phyloP scores from a whole-genome alignment of 192 early-diverging fungal genomes.

The Ambispora gerdemannii region DNA sequence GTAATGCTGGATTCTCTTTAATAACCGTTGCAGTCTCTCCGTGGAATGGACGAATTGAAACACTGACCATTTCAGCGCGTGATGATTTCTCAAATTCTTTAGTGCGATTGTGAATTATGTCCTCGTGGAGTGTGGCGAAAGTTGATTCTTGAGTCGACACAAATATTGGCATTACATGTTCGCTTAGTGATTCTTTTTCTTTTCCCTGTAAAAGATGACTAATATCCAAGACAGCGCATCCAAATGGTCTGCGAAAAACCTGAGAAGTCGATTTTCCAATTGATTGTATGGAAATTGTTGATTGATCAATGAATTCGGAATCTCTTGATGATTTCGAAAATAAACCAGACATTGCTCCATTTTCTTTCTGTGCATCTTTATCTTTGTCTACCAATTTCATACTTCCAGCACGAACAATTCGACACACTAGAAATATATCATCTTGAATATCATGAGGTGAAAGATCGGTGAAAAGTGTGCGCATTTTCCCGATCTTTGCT shows the following conservation, averaged over 20 bases:
- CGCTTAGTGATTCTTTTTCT: conserved; percentile 31
- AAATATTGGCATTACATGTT: conserved; percentile 55
- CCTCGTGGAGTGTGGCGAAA: conserved; percentile 52
- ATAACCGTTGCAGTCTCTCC: conserved; percentile 41
- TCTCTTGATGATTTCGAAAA: conserved; percentile 19
- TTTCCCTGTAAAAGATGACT: conserved; percentile 40
- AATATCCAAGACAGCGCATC: conserved; percentile 57
- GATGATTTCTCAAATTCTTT: conserved; percentile 46
- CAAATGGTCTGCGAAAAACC: conserved; percentile 56
- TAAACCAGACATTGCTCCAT: conserved; percentile 11
- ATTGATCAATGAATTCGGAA: conserved; percentile 31
- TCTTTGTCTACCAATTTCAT: conserved; percentile 60
- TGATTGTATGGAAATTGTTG: not conserved
- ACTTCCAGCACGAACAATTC: conserved; percentile 59
- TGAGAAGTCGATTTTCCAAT: conserved; percentile 11
- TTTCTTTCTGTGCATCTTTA: conserved; percentile 27
- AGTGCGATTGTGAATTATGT: conserved; percentile 48
- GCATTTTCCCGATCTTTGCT: conserved; percentile 41
- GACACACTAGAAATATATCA: conserved; percentile 57
- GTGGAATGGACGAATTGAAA: conserved; percentile 46
- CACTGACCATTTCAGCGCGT: conserved; percentile 45
- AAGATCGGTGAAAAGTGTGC: conserved; percentile 60
- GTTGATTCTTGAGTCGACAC: conserved; percentile 46
- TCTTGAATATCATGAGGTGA: conserved; percentile 48
- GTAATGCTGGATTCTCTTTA: conserved; percentile 40